phyloP scores from a whole-genome alignment of 2,329 filamentous ascomycete species.

The Xylaria sp. region DNA sequence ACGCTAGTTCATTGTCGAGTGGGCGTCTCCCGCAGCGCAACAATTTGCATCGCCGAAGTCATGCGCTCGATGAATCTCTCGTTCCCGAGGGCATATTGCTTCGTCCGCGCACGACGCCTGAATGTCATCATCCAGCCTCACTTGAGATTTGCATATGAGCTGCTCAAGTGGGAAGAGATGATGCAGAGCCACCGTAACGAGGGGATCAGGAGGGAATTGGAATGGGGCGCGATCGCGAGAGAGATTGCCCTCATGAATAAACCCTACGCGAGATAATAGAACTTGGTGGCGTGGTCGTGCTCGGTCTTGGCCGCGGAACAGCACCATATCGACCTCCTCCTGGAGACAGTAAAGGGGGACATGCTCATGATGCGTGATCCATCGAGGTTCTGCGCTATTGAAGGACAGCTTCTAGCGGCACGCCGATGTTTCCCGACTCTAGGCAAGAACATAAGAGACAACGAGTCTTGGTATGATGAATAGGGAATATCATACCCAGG shows the following conservation, averaged over 20 bases:
- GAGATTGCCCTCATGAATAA: conserved; percentile 97
- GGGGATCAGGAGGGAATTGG: conserved; percentile 72
- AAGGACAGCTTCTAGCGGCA: not conserved
- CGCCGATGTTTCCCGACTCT: not conserved
- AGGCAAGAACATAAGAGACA: not conserved
- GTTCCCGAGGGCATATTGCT: conserved; percentile 93
- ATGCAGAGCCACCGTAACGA: conserved; percentile 55
- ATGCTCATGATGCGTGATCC: not conserved
- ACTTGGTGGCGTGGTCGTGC: not conserved
- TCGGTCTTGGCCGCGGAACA: not conserved
- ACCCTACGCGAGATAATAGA: conserved; percentile 73
- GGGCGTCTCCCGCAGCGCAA: conserved; percentile 91
- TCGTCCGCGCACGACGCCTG: conserved; percentile 85
- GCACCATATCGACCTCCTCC: not conserved
- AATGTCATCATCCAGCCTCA: conserved; percentile 99
- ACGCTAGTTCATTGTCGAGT: conserved; percentile 96
- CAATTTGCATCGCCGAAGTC: conserved; percentile 98
- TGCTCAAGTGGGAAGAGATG: conserved; percentile 92
- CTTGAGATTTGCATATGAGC: conserved; percentile 89
- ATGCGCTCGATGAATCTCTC: conserved; percentile 82
- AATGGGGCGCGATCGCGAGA: conserved; percentile 85
- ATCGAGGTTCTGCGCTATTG: not conserved
- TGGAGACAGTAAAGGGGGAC: not conserved
- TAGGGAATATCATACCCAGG: not conserved
- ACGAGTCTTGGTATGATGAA: not conserved